Base-by-base conservation (phyloP, 2,329 filamentous ascomycete species). In the Taxawa tesnikishii region DNA sequence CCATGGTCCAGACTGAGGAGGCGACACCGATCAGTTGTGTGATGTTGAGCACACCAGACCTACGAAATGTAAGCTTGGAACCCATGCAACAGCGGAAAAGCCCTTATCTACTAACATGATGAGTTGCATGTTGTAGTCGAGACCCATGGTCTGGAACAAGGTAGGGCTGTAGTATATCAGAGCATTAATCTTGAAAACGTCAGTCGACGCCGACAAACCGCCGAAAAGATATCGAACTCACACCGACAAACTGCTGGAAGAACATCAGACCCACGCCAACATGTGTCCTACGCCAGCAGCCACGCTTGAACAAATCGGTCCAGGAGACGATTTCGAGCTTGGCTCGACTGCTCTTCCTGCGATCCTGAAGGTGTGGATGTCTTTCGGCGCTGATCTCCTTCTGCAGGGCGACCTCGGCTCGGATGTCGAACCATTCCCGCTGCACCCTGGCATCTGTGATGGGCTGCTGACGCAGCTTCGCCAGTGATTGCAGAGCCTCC, bases 11-110 rank as follows among this genome's bases (percentile, higher is more conserved):
- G 2, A 79, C 72, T 0, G 74, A 67, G 0, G 75, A 73, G 13
- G 79, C 67, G 0, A 75, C 79, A 14, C 68, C 67, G 37, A 79
- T 38, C 39, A 79, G 76, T 68, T 79, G 76, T 39, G 71, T 68
- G 24, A 81, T 73, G 3, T 76, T 76, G 3, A 79, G 74, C 0
- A 80, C 75, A 3, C 76, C 76, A 0, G 76, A 80, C n/a, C n/a
- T n/a, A n/a, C n/a, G n/a, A n/a, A n/a, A n/a, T n/a, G n/a, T n/a
- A n/a, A n/a, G n/a, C 0, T n/a, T n/a, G 51, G 16, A 49, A 30
- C 6, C n/a, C n/a, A n/a, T n/a, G n/a, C n/a, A n/a, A n/a, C n/a
- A n/a, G n/a, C n/a, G n/a, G n/a, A n/a, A n/a, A n/a, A n/a, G n/a
- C n/a, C n/a, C n/a, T n/a, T n/a, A n/a, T n/a, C n/a, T n/a, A n/a